Conservation (phyloP, 225 moss, liverwort and hornwort species). For the Takakia lepidozioides region DNA sequence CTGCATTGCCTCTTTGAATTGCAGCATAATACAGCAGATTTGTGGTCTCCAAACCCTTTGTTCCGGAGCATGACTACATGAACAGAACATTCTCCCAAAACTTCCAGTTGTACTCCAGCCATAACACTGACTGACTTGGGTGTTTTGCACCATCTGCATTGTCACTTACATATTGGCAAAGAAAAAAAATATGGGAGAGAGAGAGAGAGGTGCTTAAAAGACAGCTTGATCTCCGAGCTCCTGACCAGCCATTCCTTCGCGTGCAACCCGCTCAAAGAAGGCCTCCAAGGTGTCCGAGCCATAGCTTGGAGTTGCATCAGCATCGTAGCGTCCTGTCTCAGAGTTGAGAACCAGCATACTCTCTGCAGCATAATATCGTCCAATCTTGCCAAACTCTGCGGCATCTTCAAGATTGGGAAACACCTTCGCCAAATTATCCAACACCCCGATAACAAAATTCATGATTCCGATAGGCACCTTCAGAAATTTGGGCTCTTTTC, state of each 20-base stretch:
- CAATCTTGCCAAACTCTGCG: conserved; percentile 92
- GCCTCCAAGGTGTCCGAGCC: conserved; percentile 82
- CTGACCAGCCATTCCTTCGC: conserved; percentile 91
- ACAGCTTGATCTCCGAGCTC: conserved; percentile 99
- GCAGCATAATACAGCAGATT: too few relatives aligned
- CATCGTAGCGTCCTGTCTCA: conserved; percentile 71
- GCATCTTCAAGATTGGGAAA: conserved; percentile 82
- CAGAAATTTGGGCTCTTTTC: conserved; percentile 81
- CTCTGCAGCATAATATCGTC: conserved; percentile 91
- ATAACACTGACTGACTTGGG: too few relatives aligned
- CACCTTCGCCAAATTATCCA: conserved; percentile 63
- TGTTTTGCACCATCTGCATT: too few relatives aligned
- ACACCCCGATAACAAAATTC: conserved; percentile 84
- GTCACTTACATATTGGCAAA: too few relatives aligned
- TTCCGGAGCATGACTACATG: too few relatives aligned
- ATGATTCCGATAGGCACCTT: conserved; percentile 92
- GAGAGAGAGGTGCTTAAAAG: conserved; percentile 23
- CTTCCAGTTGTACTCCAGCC: too few relatives aligned
- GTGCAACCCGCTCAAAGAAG: conserved; percentile 71
- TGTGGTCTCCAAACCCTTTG: too few relatives aligned
- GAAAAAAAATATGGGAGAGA: too few relatives aligned
- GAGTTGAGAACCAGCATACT: conserved; percentile 87
- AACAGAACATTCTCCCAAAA: too few relatives aligned
- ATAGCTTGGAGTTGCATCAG: conserved; percentile 83
- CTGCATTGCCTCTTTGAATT: too few relatives aligned